Base-by-base conservation (phyloP, 768 basidiomycete species). In the Cystofilobasidium macerans region DNA sequence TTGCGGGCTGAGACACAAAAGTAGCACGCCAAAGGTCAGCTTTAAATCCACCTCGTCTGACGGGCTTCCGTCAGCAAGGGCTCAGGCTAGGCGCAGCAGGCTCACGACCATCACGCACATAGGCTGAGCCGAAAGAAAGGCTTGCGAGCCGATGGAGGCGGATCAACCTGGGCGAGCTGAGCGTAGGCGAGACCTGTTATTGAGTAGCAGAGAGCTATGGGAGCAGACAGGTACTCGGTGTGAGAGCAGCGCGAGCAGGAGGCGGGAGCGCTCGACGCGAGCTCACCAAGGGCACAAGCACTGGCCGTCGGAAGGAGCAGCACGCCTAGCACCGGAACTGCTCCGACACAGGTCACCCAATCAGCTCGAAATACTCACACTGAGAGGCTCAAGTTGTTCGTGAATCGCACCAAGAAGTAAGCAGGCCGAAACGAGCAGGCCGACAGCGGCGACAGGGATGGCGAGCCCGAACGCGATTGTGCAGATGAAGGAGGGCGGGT, bases 71-170 rank as follows among this genome's bases (percentile, higher is more conserved):
- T 8, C 32, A 47, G 13, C 13, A 16, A 32, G 54, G 26, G 33
- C 9, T n/a, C 22, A n/a, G 30, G n/a, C n/a, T 40, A 13, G 33
- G 53, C 53, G 33, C 38, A 40, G 26, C 16, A 56, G 11, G 14
- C 38, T 4, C 4, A 48, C 2, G 14, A 18, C 13, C 5, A 42
- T 5, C 22, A 65, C 64, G 28, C 33, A 65, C 64, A 32, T 5
- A 56, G 57, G 57, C 58, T 35, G 24, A 59, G 32, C 4, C 45
- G 48, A 14, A 65, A n/a, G 36, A 65, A 65, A 20, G 64, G 64
- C 11, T 26, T 33, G 22, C 57, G 28, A 1, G 20, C 57, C 38
- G 14, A 38, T 28, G 57, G 45, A 5, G 64, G 64, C 20, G 64
- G 57, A 33, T 65, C 57, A 9, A n/a, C 42, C 33, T 65, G 64